phyloP scores from a whole-genome alignment of 148 eudicot genomes.

The Vaccinium macrocarpon region DNA sequence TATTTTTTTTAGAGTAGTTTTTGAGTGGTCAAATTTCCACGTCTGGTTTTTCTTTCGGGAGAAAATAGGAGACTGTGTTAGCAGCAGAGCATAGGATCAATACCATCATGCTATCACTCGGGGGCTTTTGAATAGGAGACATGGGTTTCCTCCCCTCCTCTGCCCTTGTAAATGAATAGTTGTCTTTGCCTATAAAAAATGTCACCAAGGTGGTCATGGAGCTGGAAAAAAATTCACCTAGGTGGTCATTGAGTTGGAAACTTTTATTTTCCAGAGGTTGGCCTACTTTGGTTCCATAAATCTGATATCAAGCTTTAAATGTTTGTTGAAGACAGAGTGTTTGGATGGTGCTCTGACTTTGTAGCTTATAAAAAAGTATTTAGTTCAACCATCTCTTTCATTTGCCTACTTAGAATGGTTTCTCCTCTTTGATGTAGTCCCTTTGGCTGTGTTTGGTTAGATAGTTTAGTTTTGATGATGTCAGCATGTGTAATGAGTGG shows the following conservation, averaged over 20 bases:
- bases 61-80: background rate
- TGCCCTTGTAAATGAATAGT: background rate
- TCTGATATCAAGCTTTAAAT: background rate
- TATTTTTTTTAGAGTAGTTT: background rate
- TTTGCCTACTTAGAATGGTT: background rate
- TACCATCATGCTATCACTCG: background rate
- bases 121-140: background rate
- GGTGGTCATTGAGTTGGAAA: background rate
- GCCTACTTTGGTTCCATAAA: background rate
- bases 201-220: background rate
- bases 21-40: background rate
- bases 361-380: background rate
- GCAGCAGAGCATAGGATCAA: background rate
- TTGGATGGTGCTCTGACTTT: background rate
- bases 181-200: background rate
- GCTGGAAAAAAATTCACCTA: background rate
- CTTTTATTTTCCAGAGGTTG: background rate
- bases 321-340: background rate
- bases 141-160: background rate
- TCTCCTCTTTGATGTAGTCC: background rate
- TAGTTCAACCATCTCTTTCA: background rate
- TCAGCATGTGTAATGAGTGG: too few species aligned
- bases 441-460: too few species aligned
- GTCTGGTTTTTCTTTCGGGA: background rate
- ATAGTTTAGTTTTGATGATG: too few species aligned